These are phyloP conservation scores for Trametes hirsuta DNA, from an alignment of 1,284 basidiomycete species.

Conservation along the genomic window DNA sequence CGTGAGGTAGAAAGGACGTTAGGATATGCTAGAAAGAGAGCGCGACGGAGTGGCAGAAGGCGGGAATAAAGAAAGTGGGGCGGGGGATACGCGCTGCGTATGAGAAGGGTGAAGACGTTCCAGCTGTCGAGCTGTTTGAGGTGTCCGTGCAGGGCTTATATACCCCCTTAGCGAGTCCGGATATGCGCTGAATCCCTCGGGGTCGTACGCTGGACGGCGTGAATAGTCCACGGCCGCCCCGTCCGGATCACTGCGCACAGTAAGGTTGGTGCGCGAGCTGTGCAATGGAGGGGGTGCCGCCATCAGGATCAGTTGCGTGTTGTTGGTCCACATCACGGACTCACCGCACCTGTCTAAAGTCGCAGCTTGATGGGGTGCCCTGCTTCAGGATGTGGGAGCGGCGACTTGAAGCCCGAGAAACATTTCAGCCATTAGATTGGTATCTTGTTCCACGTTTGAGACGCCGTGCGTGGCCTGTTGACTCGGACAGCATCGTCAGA, in stretches of 20 bases:
- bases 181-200: neutral
- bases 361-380: neutral
- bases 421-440: neutral
- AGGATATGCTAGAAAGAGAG: conserved; percentile 18
- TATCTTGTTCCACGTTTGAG: too few species aligned
- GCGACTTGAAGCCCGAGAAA: neutral
- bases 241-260: conserved; percentile 3
- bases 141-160: conserved; percentile 6
- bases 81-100: conserved; percentile 27
- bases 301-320: conserved; percentile 7
- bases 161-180: neutral
- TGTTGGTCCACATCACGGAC: conserved; percentile 2
- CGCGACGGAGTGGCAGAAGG: conserved; percentile 2
- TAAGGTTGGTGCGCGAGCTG: conserved; percentile 1
- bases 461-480: too few species aligned
- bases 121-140: conserved; percentile 20
- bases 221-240: neutral
- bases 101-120: conserved; percentile 19
- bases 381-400: neutral
- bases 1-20: conserved; percentile 2
- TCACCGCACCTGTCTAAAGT: neutral
- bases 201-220: neutral
- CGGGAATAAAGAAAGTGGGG: conserved; percentile 9
- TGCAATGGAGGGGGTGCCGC: neutral
- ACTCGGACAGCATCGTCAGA: too few species aligned